Evolutionary conservation across 164 flowering plant species (phyloP).

Genomic region (Paratinospora sagittata): DNA sequence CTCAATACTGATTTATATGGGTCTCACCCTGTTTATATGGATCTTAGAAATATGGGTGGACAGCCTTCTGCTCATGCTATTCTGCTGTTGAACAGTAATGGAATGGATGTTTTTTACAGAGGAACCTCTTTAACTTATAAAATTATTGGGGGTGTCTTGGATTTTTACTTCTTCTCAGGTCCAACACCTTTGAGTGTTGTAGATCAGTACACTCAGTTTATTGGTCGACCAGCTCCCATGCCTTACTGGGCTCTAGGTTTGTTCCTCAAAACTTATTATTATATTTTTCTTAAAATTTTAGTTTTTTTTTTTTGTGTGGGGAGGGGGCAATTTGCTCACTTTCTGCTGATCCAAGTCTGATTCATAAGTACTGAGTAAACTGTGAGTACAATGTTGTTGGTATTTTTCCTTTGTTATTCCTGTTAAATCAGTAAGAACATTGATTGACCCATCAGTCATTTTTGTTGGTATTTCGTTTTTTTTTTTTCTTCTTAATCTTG

Average conservation of each 20-base stretch:
- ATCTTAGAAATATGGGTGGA: conserved; percentile 67
- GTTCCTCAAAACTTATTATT: background rate
- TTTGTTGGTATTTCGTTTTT: background rate
- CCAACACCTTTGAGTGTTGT: conserved; percentile 73
- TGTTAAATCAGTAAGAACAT: too few species aligned
- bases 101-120: conserved; percentile 89
- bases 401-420: too few species aligned
- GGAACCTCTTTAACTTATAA: conserved; percentile 83
- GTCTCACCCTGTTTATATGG: conserved; percentile 96
- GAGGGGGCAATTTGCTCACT: too few species aligned
- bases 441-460: background rate
- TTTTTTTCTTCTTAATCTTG: too few species aligned
- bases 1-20: conserved; percentile 81
- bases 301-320: background rate
- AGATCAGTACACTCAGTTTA: conserved; percentile 77
- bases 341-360: too few species aligned
- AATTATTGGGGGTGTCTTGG: conserved; percentile 89
- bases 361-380: too few species aligned
- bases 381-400: too few species aligned
- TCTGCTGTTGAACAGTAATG: conserved; percentile 84
- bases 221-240: conserved; percentile 97
- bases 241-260: conserved; percentile 98
- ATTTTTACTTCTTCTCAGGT: conserved; percentile 89
- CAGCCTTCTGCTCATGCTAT: conserved; percentile 63
- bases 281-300: background rate